phyloP scores from a whole-genome alignment of 2,329 filamentous ascomycete species.

The Diplodia intermedia region DNA sequence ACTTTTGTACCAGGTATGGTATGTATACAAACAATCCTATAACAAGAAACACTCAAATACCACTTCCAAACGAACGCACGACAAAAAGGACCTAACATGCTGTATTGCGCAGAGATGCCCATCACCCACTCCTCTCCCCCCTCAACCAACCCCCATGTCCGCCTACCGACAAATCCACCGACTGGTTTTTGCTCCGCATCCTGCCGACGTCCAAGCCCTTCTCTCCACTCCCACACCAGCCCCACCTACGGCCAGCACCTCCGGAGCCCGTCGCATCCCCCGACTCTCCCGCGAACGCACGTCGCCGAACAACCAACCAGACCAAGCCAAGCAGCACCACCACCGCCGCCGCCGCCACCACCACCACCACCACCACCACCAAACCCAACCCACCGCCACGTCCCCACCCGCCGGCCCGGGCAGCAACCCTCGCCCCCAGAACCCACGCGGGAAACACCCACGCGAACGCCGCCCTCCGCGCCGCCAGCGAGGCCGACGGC shows the following conservation, averaged over 20 bases:
- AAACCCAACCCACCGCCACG: background rate
- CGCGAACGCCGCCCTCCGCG: background rate
- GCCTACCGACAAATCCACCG: slow-evolving; percentile 4
- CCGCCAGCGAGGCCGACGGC: background rate
- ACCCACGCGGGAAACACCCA: background rate
- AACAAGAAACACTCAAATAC: too few species aligned
- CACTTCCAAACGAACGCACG: too few species aligned
- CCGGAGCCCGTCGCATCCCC: background rate
- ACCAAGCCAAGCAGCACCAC: background rate
- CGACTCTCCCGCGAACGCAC: background rate
- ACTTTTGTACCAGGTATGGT: too few species aligned
- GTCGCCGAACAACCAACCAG: background rate
- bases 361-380: background rate
- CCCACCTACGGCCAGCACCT: background rate
- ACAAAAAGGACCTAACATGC: too few species aligned
- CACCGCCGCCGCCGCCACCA: background rate
- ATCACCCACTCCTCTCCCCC: background rate
- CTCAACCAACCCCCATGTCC: background rate
- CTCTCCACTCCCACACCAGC: background rate
- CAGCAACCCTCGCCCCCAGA: background rate
- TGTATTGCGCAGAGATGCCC: background rate
- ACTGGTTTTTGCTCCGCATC: slow-evolving; percentile 1
- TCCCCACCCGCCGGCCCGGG: background rate
- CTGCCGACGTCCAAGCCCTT: background rate
- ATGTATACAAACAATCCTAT: too few species aligned